A percentile compares a stretch with the other conserved stretches of the same genome.
Evolutionary conservation across 140 eudicot genomes (phyloP).

Genomic region (Flaveria floridana): DNA sequence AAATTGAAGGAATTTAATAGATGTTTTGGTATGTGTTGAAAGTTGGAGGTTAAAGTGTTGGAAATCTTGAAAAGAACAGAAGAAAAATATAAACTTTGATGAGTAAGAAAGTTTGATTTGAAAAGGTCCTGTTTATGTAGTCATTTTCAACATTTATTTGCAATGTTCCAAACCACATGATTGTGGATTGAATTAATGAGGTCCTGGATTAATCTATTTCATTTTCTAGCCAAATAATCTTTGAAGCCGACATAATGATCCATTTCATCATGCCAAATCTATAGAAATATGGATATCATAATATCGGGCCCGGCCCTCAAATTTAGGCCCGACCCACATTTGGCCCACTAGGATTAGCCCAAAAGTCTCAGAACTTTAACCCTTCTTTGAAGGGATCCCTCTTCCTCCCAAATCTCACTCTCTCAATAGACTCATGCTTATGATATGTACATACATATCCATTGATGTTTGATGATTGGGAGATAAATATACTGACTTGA

Average conservation of each 20-base stretch:
- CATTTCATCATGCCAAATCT: background rate
- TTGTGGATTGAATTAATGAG: slow-evolving; percentile 44
- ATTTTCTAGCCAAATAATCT: slow-evolving; percentile 23
- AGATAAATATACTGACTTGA: no score
- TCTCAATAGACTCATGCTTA: background rate
- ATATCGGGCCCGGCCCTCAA: background rate
- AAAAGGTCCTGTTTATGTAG: slow-evolving; percentile 35
- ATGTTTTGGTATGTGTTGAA: background rate
- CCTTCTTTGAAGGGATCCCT: background rate
- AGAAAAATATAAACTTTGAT: slow-evolving; percentile 15
- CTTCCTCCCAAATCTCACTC: background rate
- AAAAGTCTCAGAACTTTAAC: background rate
- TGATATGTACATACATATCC: no score
- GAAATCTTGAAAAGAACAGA: slow-evolving; percentile 21
- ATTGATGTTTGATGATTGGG: background rate
- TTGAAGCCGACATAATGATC: background rate
- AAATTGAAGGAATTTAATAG: slow-evolving; percentile 11
- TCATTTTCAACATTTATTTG: slow-evolving; percentile 34
- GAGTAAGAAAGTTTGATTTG: slow-evolving; percentile 18
- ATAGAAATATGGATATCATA: background rate
- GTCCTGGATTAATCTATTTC: slow-evolving; percentile 27
- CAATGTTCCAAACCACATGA: slow-evolving; percentile 44
- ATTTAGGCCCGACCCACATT: background rate
- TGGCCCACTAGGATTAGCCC: background rate
- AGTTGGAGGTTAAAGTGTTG: background rate